phyloP scores from a whole-genome alignment of 176 grass and related monocot genomes.

The Triticum dicoccoides region DNA sequence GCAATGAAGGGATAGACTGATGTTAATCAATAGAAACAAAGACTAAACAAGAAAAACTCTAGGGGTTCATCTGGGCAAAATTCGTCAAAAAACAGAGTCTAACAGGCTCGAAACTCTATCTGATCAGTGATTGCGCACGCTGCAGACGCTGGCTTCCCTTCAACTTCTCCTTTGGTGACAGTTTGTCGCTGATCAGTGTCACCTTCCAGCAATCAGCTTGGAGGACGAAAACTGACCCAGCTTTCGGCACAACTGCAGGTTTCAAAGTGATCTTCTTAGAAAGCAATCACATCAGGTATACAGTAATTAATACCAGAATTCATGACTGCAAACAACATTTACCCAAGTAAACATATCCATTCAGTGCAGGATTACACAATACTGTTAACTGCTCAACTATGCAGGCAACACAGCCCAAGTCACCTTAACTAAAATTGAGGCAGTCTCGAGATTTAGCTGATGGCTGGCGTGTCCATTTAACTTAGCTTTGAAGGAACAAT shows the following conservation, averaged over 20 bases:
- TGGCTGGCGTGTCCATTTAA: no score
- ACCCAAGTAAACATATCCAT: no score
- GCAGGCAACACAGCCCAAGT: no score
- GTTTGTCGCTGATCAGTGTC: conserved; percentile 61
- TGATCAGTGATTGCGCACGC: conserved; percentile 43
- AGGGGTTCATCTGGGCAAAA: neutral
- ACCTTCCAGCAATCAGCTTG: conserved; percentile 75
- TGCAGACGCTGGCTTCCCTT: conserved; percentile 33
- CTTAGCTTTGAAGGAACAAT: no score
- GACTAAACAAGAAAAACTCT: neutral
- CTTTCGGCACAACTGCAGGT: conserved; percentile 76
- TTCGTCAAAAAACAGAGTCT: neutral
- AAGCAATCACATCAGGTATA: neutral
- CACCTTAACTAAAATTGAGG: no score
- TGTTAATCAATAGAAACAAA: neutral
- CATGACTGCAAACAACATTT: neutral
- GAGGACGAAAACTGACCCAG: conserved; percentile 76
- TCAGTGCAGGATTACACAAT: no score
- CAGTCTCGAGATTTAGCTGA: no score
- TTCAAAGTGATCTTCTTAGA: conserved; percentile 10
- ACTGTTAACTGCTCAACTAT: no score
- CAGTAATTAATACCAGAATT: neutral
- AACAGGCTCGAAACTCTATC: conserved; percentile 19
- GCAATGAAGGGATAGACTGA: neutral
- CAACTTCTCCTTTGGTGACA: conserved; percentile 59